Base-by-base conservation (phyloP, 2,329 filamentous ascomycete species). In the Colletotrichum echinochloae region DNA sequence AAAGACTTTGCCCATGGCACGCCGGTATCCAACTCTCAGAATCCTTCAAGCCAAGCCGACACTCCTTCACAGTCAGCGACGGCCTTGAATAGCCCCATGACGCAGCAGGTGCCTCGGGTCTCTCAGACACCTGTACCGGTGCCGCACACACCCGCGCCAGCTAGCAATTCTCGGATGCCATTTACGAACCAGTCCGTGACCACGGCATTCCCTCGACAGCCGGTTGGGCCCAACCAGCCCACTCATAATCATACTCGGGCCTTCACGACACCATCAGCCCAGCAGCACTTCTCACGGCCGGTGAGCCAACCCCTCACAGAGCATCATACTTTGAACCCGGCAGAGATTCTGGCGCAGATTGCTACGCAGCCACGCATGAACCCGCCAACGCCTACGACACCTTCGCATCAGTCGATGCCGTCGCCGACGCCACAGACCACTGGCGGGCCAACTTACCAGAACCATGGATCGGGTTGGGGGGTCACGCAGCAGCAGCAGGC, bases 321-420 rank as follows among this genome's bases (percentile, higher is more conserved):
- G 52, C 68, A 71, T 30, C 62, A 70, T 14, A 60, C 62, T 20
- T 41, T 71, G 44, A 71, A 71, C 39, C 68, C 68, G 6, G 68
- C 68, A 9, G 68, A 71, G 37, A 59, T 71, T 23, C 26, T 71
- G 20, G 68, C 65, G 26, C 68, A 71, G 35, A 68, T 71, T 59
- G 68, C 68, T 12, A 67, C 65, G 20, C 65, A 67, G n/a, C 68
- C 68, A 26, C 68, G 68, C 28, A 59, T 71, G 68, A 67, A 71
- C 30, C 64, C 68, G 11, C 68, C 68, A 18, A 71, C 68, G 1
- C 68, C 68, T 12, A 68, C 68, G 16, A 44, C 52, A 2, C 57
- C 48, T 12, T 54, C 64, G 16, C 59, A 71, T 26, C 68, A 67
- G 39, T 55, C 61, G 28, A 55, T 59, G 61, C 56, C 66, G 2